phyloP scores from a whole-genome alignment of 2,329 filamentous ascomycete genomes.

The Fusarium tjaetaba region DNA sequence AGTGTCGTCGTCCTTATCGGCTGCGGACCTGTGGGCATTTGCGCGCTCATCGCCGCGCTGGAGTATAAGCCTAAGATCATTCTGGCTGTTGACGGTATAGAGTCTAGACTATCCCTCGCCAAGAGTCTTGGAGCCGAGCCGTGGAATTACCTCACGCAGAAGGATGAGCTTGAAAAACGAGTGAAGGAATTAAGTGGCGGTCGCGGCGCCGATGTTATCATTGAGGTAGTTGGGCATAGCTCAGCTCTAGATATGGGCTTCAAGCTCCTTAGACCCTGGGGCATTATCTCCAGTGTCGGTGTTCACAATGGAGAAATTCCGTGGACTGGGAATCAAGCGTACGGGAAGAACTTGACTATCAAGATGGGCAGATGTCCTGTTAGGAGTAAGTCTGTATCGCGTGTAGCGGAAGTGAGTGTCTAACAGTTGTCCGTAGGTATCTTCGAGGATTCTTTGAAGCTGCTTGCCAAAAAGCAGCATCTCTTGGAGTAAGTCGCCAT shows the following conservation, averaged over 20 bases:
- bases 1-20: conserved; percentile 24
- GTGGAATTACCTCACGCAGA: conserved; percentile 76
- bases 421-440: conserved; percentile 48
- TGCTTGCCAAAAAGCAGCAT: conserved; percentile 28
- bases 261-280: conserved; percentile 71
- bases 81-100: conserved; percentile 22
- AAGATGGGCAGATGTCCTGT: conserved; percentile 79
- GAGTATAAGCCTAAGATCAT: conserved; percentile 15
- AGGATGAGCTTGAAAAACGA: conserved; percentile 69
- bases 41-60: conserved; percentile 18
- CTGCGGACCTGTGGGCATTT: conserved; percentile 31
- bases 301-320: conserved; percentile 76
- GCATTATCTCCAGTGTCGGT: conserved; percentile 74
- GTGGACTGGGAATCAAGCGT: conserved; percentile 69
- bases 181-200: conserved; percentile 79
- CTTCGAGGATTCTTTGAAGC: conserved; percentile 6
- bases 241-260: conserved; percentile 73
- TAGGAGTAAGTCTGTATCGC: conserved; percentile 45
- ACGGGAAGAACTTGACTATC: conserved; percentile 71
- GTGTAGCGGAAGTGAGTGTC: too few relatives aligned
- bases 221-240: conserved; percentile 77
- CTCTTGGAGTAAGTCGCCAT: conserved; percentile 5
- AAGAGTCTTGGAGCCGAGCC: conserved; percentile 46
- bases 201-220: conserved; percentile 82
- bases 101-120: conserved; percentile 2